A percentile compares a stretch with the other conserved stretches of the same genome.
phyloP scores from a whole-genome alignment of 306 rosid genomes.

The Cicer arietinum region DNA sequence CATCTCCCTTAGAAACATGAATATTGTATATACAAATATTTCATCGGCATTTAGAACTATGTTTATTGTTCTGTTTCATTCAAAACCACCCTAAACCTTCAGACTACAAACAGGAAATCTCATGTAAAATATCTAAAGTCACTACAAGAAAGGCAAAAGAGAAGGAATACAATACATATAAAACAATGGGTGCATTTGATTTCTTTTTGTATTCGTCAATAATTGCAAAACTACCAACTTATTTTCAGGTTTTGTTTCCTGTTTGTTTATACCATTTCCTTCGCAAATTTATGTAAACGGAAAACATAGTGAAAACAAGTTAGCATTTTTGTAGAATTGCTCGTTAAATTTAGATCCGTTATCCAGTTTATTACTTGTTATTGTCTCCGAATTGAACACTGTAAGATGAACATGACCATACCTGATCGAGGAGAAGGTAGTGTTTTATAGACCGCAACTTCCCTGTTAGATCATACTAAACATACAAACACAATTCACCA shows the following conservation, averaged over 20 bases:
- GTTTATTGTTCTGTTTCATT: not conserved
- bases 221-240: conserved; percentile 1
- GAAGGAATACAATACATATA: not conserved
- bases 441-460: conserved; percentile 92
- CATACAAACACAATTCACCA: conserved; percentile 39
- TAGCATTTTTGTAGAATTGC: conserved; percentile 23
- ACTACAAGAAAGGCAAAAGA: not conserved
- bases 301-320: not conserved
- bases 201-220: not conserved
- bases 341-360: not conserved
- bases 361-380: conserved; percentile 26
- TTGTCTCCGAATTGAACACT: conserved; percentile 27
- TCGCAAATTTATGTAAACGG: not conserved
- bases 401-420: conserved; percentile 45
- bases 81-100: not conserved
- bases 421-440: conserved; percentile 99
- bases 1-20: too few species aligned
- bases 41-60: not conserved
- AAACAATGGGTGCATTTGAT: not conserved
- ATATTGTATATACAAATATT: not conserved
- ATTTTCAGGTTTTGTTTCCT: not conserved
- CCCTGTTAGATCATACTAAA: conserved; percentile 86
- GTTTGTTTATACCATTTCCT: not conserved
- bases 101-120: not conserved
- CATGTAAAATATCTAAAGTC: not conserved